Percentiles rank a stretch among this genome's conserved stretches.
These are phyloP conservation scores for Paraphoma chrysanthemicola DNA, from an alignment of 2,329 filamentous ascomycete species.

Conservation along the genomic window DNA sequence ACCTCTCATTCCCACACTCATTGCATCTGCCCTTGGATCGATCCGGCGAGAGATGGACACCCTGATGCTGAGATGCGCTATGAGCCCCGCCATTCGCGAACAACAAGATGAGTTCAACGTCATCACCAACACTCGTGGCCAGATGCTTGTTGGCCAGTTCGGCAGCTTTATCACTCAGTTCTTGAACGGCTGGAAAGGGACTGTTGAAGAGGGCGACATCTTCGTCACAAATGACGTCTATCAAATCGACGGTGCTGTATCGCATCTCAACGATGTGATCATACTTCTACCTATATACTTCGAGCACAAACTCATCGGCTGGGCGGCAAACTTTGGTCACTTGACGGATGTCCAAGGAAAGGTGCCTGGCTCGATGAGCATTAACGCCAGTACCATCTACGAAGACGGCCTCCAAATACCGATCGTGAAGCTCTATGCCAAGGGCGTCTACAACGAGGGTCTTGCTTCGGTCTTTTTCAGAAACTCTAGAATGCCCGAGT, in stretches of 20 bases:
- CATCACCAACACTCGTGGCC: conserved; percentile 56
- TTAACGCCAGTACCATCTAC: conserved; percentile 56
- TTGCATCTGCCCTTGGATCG: conserved; percentile 55
- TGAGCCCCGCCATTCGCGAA: conserved; percentile 60
- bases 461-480: conserved; percentile 56
- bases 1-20: conserved; percentile 54
- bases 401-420: conserved; percentile 61
- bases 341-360: conserved; percentile 55
- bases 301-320: conserved; percentile 54
- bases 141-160: conserved; percentile 62
- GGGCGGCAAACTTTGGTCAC: conserved; percentile 60
- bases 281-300: conserved; percentile 58
- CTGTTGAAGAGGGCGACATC: conserved; percentile 58
- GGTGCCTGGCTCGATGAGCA: conserved; percentile 59
- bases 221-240: conserved; percentile 62
- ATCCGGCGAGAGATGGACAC: conserved; percentile 60
- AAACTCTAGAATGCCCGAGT: conserved; percentile 57
- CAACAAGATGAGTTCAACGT: conserved; percentile 63
- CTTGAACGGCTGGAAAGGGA: conserved; percentile 55
- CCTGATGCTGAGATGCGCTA: conserved; percentile 58
- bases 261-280: conserved; percentile 60
- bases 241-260: conserved; percentile 57
- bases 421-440: conserved; percentile 55
- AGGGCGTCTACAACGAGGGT: conserved; percentile 53
- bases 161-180: conserved; percentile 59